These are phyloP conservation scores for Flaveria bidentis DNA, from an alignment of 129 eudicot genomes.

Conservation along the genomic window DNA sequence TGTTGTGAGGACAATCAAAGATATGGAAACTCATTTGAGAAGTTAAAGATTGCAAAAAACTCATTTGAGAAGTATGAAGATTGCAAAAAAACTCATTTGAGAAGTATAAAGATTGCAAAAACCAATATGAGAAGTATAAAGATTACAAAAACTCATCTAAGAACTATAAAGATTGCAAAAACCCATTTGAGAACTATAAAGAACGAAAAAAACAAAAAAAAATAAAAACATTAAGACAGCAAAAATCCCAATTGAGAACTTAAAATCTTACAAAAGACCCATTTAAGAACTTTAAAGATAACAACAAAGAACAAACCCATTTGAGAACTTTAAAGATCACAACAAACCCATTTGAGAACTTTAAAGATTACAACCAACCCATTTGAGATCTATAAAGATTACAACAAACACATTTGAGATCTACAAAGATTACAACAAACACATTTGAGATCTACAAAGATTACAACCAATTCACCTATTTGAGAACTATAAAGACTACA, in stretches of 20 bases:
- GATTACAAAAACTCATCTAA: too few species aligned
- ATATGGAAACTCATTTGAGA: neutral
- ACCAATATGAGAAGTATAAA: neutral
- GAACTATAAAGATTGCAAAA: too few species aligned
- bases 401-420: neutral
- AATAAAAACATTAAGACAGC: too few species aligned
- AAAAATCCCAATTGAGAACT: neutral
- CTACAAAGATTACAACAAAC: neutral
- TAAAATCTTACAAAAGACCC: neutral
- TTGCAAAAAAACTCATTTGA: neutral
- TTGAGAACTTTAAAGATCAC: too few species aligned
- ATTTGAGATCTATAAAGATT: neutral
- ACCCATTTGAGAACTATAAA: too few species aligned
- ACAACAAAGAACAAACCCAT: neutral
- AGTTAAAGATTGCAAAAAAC: neutral
- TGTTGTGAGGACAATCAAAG: conserved; percentile 15
- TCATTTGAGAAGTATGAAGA: neutral
- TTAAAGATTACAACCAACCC: too few species aligned
- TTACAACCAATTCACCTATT: neutral
- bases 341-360: neutral
- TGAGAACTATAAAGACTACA: neutral
- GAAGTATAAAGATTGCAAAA: neutral
- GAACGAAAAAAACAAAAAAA: too few species aligned
- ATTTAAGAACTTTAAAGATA: too few species aligned
- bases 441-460: neutral